Evolutionary conservation across 306 rosid species (phyloP).

Genomic region (Acacia acuminata): DNA sequence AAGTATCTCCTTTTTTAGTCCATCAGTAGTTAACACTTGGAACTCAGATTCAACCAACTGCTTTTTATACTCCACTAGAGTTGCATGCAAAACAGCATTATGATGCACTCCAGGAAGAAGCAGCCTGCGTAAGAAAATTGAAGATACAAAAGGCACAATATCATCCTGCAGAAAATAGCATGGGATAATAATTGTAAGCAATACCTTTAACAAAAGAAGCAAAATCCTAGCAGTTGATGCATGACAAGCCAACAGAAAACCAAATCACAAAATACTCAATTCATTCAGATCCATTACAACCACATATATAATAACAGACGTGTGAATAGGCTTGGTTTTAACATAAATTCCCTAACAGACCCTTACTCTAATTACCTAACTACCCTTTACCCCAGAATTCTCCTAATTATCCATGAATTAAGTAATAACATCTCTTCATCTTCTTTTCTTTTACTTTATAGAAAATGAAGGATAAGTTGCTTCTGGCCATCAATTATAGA

Average conservation of each 20-base stretch:
- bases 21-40: slow-evolving; percentile 74
- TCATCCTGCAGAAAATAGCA: slow-evolving; percentile 66
- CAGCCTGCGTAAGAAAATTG: slow-evolving; percentile 78
- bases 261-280: not conserved
- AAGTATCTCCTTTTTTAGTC: slow-evolving; percentile 84
- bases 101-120: slow-evolving; percentile 89
- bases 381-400: not conserved
- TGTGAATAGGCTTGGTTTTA: not conserved
- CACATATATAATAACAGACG: not conserved
- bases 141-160: slow-evolving; percentile 66
- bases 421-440: slow-evolving; percentile 12
- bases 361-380: not conserved
- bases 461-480: slow-evolving; percentile 22
- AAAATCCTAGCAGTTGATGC: not conserved
- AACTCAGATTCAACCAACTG: slow-evolving; percentile 82
- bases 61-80: slow-evolving; percentile 74
- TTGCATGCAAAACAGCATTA: slow-evolving; percentile 69
- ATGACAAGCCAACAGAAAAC: not conserved
- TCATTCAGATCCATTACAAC: not conserved
- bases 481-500: slow-evolving; percentile 16
- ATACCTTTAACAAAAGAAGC: slow-evolving; percentile 32
- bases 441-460: slow-evolving; percentile 7
- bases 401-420: not conserved
- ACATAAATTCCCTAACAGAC: not conserved
- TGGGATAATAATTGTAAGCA: slow-evolving; percentile 26